Evolutionary conservation across 495 filamentous ascomycete genomes (phyloP).

Genomic region (Bathelium albidoporum): DNA sequence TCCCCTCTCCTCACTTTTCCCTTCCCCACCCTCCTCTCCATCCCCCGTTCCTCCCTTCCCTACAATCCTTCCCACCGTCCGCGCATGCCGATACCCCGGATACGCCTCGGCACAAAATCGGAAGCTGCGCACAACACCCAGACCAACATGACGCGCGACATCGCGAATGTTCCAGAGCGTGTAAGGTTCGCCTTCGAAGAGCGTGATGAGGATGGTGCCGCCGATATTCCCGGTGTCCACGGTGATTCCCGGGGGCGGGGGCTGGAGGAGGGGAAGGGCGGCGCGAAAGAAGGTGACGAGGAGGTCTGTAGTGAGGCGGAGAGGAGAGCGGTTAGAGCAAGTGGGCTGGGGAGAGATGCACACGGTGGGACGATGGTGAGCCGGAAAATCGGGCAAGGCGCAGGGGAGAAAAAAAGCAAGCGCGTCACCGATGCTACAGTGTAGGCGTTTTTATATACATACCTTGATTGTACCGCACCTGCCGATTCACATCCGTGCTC

Average conservation of each 20-base stretch:
- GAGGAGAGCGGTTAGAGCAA: slow-evolving; percentile 6
- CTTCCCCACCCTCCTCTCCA: slow-evolving; percentile 50
- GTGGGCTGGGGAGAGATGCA: neutral
- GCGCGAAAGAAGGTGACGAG: slow-evolving; percentile 72
- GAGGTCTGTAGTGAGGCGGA: too few relatives aligned
- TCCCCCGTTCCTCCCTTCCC: slow-evolving; percentile 33
- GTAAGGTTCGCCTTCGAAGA: slow-evolving; percentile 91
- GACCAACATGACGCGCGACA: slow-evolving; percentile 65
- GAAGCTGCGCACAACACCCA: slow-evolving; percentile 69
- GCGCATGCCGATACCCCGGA: slow-evolving; percentile 75
- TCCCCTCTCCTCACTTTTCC: slow-evolving; percentile 68
- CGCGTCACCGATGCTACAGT: neutral
- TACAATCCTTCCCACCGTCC: slow-evolving; percentile 71
- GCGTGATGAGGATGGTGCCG: slow-evolving; percentile 69
- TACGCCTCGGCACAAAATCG: slow-evolving; percentile 64
- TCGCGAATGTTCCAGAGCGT: slow-evolving; percentile 89
- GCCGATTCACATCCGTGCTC: slow-evolving; percentile 83
- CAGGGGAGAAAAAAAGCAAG: neutral
- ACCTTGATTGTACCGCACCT: slow-evolving; percentile 82
- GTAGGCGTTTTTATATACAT: slow-evolving; percentile 1
- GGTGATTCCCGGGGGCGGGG: too few relatives aligned
- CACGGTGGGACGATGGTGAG: neutral
- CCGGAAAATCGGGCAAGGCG: slow-evolving; percentile 5
- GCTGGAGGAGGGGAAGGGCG: slow-evolving; percentile 34
- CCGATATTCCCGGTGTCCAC: too few relatives aligned